Conservation (phyloP, 2,329 filamentous ascomycete species). For the Harringtonia lauricola region DNA sequence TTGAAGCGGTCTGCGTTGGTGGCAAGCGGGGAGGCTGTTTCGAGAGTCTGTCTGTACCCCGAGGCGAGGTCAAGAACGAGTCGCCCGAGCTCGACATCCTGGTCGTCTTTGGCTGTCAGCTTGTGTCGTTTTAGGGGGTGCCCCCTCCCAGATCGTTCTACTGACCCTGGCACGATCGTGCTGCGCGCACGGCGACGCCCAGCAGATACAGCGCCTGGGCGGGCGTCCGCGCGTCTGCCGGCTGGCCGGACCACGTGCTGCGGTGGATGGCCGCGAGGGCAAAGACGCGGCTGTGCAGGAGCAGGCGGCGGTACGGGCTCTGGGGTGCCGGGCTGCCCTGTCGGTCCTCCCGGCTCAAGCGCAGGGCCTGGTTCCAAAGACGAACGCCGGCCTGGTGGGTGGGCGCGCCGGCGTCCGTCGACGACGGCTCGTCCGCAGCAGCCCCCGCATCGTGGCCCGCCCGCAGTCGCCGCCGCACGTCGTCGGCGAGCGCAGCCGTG, state of each 20-base stretch:
- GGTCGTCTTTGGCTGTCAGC: no score
- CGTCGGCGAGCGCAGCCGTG: constrained; percentile 5
- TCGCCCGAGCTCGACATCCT: constrained; percentile 47
- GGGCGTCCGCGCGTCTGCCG: not conserved
- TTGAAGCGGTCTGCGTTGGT: constrained; percentile 20
- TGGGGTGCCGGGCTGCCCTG: constrained; percentile 9
- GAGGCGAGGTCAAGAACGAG: constrained; percentile 54
- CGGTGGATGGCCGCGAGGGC: constrained; percentile 58
- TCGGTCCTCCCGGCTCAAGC: not conserved
- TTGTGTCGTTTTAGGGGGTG: constrained; percentile 13
- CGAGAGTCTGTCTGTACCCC: constrained; percentile 29
- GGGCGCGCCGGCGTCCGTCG: not conserved
- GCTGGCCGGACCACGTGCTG: not conserved
- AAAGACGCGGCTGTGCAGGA: constrained; percentile 36
- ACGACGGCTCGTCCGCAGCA: no score
- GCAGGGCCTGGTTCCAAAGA: constrained; percentile 9
- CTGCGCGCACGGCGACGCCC: constrained; percentile 17
- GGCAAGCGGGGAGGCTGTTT: constrained; percentile 17
- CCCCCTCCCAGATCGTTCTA: not conserved
- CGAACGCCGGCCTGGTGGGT: constrained; percentile 3
- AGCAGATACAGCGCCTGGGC: constrained; percentile 1
- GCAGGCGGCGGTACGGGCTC: constrained; percentile 19
- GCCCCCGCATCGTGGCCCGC: not conserved
- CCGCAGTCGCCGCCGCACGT: not conserved
- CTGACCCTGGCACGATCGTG: constrained; percentile 44